These are phyloP conservation scores for Spergularia azorica DNA, from an alignment of 179 eudicot genomes.

Conservation along the genomic window DNA sequence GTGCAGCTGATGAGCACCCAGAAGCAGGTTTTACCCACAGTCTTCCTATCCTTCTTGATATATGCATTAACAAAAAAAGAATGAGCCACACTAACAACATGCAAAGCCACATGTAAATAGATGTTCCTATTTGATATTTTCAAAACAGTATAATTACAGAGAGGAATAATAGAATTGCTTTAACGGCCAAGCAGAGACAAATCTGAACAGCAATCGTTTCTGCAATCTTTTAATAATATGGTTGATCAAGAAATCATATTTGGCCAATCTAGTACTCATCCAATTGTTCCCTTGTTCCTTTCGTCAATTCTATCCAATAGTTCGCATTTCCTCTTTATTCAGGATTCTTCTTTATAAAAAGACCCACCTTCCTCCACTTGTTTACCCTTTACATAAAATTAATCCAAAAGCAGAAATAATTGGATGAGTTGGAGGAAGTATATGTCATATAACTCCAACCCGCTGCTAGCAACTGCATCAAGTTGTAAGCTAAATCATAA, in stretches of 20 bases:
- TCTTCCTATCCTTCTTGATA: background rate
- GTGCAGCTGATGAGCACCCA: slow-evolving; percentile 1
- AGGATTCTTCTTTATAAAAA: too few species aligned
- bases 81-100: background rate
- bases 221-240: background rate
- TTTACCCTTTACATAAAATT: too few species aligned
- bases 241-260: too few species aligned
- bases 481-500: background rate
- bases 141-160: background rate
- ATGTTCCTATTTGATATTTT: background rate
- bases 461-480: background rate
- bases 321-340: too few species aligned
- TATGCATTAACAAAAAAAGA: background rate
- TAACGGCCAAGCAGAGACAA: background rate
- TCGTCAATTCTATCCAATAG: too few species aligned
- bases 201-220: background rate
- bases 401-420: too few species aligned
- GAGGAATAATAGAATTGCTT: background rate
- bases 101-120: background rate
- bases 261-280: background rate
- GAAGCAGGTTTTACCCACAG: background rate
- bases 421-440: too few species aligned
- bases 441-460: background rate
- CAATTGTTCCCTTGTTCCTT: too few species aligned
- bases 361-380: too few species aligned